phyloP scores from a whole-genome alignment of 2,329 filamentous ascomycete species.

The Tolypocladium endophyticum region DNA sequence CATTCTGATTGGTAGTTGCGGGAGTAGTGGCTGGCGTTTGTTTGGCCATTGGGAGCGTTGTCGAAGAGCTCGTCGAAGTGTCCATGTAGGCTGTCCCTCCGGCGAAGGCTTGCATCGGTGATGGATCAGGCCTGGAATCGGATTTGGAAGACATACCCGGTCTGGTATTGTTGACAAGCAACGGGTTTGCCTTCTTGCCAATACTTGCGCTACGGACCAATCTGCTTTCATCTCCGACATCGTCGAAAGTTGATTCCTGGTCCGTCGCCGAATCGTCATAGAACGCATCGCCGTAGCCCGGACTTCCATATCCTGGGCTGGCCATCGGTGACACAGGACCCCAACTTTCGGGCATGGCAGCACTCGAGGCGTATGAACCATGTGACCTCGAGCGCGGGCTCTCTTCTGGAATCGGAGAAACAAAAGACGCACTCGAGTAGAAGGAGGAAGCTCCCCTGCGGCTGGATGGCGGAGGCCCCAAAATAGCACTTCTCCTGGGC shows the following conservation, averaged over 20 bases:
- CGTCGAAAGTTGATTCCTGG: constrained; percentile 28
- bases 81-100: constrained; percentile 37
- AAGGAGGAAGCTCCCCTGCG: constrained; percentile 53
- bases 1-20: constrained; percentile 7
- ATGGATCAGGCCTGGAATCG: constrained; percentile 20
- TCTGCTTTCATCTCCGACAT: constrained; percentile 43
- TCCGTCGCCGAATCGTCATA: constrained; percentile 40
- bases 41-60: constrained; percentile 22
- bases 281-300: constrained; percentile 31
- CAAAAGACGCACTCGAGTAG: constrained; percentile 55
- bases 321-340: constrained; percentile 30
- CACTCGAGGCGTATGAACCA: constrained; percentile 60
- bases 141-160: constrained; percentile 5
- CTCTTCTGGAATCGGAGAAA: constrained; percentile 70
- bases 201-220: constrained; percentile 52
- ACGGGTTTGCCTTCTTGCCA: constrained; percentile 48
- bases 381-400: constrained; percentile 45
- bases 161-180: constrained; percentile 37
- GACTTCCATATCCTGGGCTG: constrained; percentile 23
- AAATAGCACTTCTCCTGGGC: constrained; percentile 36
- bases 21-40: constrained; percentile 6
- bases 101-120: constrained; percentile 28
- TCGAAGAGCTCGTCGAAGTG: constrained; percentile 34
- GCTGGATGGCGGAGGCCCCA: constrained; percentile 51
- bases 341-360: constrained; percentile 61